phyloP scores from a whole-genome alignment of 1,284 basidiomycete species.

The Rhodotorula sp. region DNA sequence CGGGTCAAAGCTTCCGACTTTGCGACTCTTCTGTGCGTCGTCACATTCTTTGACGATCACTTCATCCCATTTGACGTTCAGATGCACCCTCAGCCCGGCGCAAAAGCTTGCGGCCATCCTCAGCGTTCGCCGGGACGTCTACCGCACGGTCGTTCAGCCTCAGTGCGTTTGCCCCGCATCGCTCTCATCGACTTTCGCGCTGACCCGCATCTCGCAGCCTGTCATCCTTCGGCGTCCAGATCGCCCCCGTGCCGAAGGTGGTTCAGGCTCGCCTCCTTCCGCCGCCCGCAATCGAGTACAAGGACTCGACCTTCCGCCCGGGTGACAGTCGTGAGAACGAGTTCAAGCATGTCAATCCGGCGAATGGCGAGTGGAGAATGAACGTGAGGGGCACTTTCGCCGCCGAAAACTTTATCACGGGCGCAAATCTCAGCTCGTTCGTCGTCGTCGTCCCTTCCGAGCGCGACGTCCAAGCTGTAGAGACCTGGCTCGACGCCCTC shows the following conservation, averaged over 20 bases:
- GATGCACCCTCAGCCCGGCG: neutral
- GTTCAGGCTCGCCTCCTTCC: slow-evolving; percentile 12
- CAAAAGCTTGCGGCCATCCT: slow-evolving; percentile 2
- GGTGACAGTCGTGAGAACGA: neutral
- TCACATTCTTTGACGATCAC: too few species aligned
- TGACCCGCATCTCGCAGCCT: neutral
- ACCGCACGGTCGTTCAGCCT: neutral
- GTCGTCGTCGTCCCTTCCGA: neutral
- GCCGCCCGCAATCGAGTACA: slow-evolving; percentile 19
- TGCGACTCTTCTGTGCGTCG: slow-evolving; percentile 13
- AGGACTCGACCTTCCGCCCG: neutral
- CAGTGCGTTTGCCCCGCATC: neutral
- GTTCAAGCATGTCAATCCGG: neutral
- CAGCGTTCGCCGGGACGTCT: neutral
- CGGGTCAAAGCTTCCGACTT: slow-evolving; percentile 1
- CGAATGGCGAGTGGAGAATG: slow-evolving; percentile 15
- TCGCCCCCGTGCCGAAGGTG: neutral
- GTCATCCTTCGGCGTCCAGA: neutral
- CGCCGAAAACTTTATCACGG: slow-evolving; percentile 3
- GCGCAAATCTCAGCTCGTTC: neutral
- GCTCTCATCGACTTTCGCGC: neutral
- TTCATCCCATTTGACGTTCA: too few species aligned
- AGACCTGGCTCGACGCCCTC: neutral
- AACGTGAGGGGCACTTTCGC: neutral
- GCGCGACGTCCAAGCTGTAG: too few species aligned